Conservation (phyloP, 2,329 filamentous ascomycete genomes). For the Paecilomyces sp. region DNA sequence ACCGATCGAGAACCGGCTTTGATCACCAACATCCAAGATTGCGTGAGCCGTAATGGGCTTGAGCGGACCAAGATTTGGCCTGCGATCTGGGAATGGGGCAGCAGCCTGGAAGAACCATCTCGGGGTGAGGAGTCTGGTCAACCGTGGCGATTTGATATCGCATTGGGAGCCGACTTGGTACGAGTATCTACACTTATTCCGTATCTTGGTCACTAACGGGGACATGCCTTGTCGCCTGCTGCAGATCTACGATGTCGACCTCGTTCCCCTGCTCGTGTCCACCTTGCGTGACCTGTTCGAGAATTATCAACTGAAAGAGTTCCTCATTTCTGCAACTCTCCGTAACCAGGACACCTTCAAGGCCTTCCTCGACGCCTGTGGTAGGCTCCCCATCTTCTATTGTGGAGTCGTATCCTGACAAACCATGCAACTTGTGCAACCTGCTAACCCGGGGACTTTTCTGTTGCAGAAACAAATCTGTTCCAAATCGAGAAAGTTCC, state of each 20-base stretch:
- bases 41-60: conserved; percentile 26
- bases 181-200: conserved; percentile 4
- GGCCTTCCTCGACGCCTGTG: conserved; percentile 50
- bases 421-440: background rate
- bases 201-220: background rate
- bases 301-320: conserved; percentile 42
- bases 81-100: conserved; percentile 38
- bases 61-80: conserved; percentile 16
- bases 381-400: conserved; percentile 34
- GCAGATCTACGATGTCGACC: conserved; percentile 55
- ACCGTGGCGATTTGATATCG: conserved; percentile 26
- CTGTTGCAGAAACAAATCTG: conserved; percentile 18
- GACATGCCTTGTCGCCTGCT: background rate
- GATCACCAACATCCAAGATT: conserved; percentile 31
- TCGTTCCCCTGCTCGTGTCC: conserved; percentile 50
- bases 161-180: conserved; percentile 37
- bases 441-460: background rate
- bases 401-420: conserved; percentile 7
- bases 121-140: background rate
- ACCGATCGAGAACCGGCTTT: conserved; percentile 54
- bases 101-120: conserved; percentile 12
- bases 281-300: conserved; percentile 52
- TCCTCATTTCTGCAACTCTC: conserved; percentile 55
- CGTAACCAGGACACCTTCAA: conserved; percentile 57
- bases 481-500: conserved; percentile 32